Evolutionary conservation across 768 basidiomycete genomes (phyloP).

Genomic region (Tylopilus plumbeoviolaceoides): DNA sequence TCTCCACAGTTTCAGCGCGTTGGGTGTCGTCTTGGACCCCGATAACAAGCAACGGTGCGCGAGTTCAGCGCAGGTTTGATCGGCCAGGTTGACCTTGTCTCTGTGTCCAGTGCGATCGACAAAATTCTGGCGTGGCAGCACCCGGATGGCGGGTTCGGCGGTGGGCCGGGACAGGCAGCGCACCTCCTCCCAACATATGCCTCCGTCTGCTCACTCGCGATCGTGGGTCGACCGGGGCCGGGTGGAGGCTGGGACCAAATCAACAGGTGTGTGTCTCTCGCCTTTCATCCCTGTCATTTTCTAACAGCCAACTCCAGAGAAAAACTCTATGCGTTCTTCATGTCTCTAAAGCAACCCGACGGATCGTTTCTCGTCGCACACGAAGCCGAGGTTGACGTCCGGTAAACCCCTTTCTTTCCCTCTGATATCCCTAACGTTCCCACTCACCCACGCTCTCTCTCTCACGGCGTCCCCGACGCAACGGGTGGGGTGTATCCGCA

Average conservation of each 20-base stretch:
- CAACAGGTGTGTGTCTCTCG: constrained; percentile 53
- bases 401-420: constrained; percentile 44
- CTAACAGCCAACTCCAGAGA: constrained; percentile 31
- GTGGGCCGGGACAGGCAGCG: constrained; percentile 83
- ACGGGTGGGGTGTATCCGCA: too few relatives aligned
- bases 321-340: constrained; percentile 83
- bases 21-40: constrained; percentile 78
- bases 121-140: constrained; percentile 82
- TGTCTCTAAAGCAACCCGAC: constrained; percentile 87
- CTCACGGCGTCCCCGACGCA: not conserved
- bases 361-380: constrained; percentile 89
- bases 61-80: not conserved
- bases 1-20: constrained; percentile 72
- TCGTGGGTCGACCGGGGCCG: constrained; percentile 69
- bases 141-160: constrained; percentile 84
- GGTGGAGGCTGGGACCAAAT: constrained; percentile 85
- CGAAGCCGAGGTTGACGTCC: constrained; percentile 90
- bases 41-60: constrained; percentile 67
- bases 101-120: constrained; percentile 57
- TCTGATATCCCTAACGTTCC: not conserved
- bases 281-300: too few relatives aligned
- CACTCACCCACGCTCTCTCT: not conserved
- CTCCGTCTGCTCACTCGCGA: constrained; percentile 76
- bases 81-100: too few relatives aligned
- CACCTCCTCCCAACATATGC: constrained; percentile 93